phyloP scores from a whole-genome alignment of 2,329 filamentous ascomycete genomes.

The Ophiobolus disseminans region DNA sequence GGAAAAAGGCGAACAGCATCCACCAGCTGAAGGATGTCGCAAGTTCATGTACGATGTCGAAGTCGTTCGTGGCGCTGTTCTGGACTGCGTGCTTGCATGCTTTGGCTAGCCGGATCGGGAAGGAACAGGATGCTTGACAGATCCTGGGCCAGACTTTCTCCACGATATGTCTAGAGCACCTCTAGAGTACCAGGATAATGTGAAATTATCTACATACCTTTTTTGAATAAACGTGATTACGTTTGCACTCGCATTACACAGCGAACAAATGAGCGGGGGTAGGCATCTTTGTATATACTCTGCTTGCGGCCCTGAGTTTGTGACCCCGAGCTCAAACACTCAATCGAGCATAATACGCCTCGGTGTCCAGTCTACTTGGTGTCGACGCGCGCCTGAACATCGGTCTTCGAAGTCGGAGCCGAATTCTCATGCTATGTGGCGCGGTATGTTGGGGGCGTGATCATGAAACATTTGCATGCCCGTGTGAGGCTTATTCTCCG shows the following conservation, averaged over 20 bases:
- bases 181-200: constrained; percentile 3
- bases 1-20: neutral
- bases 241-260: neutral
- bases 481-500: no score
- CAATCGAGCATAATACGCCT: no score
- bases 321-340: neutral
- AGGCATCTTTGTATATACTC: neutral
- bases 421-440: no score
- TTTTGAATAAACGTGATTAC: neutral
- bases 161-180: no score
- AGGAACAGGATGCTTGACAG: neutral
- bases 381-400: no score
- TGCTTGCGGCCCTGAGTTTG: neutral
- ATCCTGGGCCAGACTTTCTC: neutral
- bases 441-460: no score
- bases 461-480: no score
- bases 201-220: neutral
- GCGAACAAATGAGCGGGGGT: neutral
- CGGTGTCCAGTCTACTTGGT: neutral
- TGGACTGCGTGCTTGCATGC: constrained; percentile 2
- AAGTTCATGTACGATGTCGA: neutral
- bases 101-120: constrained; percentile 2
- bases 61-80: constrained; percentile 6
- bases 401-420: no score
- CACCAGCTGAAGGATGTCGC: neutral